Percentiles rank a stretch among this genome's conserved stretches.
phyloP scores from a whole-genome alignment of 2,329 filamentous ascomycete species.

The Periglandula ipomoeae region DNA sequence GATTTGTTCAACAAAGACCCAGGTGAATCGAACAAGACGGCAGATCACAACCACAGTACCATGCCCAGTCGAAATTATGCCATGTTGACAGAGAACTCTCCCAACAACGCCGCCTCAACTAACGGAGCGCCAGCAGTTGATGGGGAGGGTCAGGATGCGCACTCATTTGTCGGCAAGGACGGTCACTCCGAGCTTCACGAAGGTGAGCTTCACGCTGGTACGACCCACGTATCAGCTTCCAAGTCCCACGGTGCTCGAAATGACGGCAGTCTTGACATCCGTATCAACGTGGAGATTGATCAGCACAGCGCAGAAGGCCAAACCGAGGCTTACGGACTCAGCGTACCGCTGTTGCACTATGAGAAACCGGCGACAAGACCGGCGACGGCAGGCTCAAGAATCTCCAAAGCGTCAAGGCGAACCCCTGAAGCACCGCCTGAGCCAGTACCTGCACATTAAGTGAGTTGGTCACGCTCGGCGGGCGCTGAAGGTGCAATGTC shows the following conservation, averaged over 20 bases:
- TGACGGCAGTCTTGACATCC: slow-evolving; percentile 65
- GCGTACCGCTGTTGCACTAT: slow-evolving; percentile 62
- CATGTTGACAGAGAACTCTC: slow-evolving; percentile 81
- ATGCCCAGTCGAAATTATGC: slow-evolving; percentile 94
- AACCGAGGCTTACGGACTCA: slow-evolving; percentile 75
- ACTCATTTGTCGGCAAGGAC: slow-evolving; percentile 41
- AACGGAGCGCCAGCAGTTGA: slow-evolving; percentile 18
- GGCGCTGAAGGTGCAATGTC: background rate
- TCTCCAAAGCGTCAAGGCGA: slow-evolving; percentile 8
- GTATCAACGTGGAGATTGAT: slow-evolving; percentile 78
- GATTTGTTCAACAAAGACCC: slow-evolving; percentile 89
- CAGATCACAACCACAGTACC: slow-evolving; percentile 69
- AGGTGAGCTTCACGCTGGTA: slow-evolving; percentile 73
- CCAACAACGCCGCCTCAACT: slow-evolving; percentile 29
- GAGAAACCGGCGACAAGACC: slow-evolving; percentile 14
- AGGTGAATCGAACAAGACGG: slow-evolving; percentile 64
- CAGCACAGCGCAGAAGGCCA: slow-evolving; percentile 72
- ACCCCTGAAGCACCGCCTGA: background rate
- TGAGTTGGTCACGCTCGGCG: background rate
- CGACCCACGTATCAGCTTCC: slow-evolving; percentile 64
- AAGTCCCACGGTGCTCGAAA: slow-evolving; percentile 42
- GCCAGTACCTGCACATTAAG: background rate
- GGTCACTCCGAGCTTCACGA: slow-evolving; percentile 62
- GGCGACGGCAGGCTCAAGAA: background rate
- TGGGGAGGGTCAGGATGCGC: slow-evolving; percentile 9